Base-by-base conservation (phyloP, 208 protist genomes). In the Wallacemonas sp. region DNA sequence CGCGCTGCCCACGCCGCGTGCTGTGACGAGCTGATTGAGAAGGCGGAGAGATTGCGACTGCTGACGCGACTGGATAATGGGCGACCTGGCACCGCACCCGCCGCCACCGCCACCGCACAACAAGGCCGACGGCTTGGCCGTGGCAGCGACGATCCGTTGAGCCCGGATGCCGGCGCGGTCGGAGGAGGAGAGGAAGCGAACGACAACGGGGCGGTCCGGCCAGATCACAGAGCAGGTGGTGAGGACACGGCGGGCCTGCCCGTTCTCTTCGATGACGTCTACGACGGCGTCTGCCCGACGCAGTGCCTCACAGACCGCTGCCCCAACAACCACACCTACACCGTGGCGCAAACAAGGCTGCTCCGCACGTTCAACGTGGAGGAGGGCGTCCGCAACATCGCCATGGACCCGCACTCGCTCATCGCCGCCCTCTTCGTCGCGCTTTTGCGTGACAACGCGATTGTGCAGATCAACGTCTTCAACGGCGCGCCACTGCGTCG, bases 391-490 rank as follows among this genome's bases (percentile, higher is more conserved):
- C 83, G 76, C 32, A 56, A 39, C 38, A 38, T 93, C 23, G 57
- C 84, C 6, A 56, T 90, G 30, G 85, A 68, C 39, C 61, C 54
- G 24, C 23, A 17, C 38, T 68, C 70, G 39, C 29, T 52, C 17
- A 68, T 17, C 12, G 36, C 58, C 19, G 41, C 74, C 68, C 60
- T 88, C 36, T 91, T 87, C 49, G 81, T 92, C n/a, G 78, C 83
- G 3, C 72, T 90, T 33, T 61, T 66, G 9, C 70, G 71, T 21
- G 69, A 85, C 39, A 61, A 72, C 11, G 60, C 75, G 33, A 84
- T 95, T 46, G 33, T 83, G 52, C 83, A 93, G 74, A 90, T 93
- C 65, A 90, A 93, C 71, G 74, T 72, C 52, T 80, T 92, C 48
- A 91, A 61, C 61, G 83, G 76, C 19, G 68, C 64, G 27, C 60